Evolutionary conservation across 768 basidiomycete species (phyloP), one percentile per base, ranked within the genome.

Genomic region (Kwoniella sp.): DNA sequence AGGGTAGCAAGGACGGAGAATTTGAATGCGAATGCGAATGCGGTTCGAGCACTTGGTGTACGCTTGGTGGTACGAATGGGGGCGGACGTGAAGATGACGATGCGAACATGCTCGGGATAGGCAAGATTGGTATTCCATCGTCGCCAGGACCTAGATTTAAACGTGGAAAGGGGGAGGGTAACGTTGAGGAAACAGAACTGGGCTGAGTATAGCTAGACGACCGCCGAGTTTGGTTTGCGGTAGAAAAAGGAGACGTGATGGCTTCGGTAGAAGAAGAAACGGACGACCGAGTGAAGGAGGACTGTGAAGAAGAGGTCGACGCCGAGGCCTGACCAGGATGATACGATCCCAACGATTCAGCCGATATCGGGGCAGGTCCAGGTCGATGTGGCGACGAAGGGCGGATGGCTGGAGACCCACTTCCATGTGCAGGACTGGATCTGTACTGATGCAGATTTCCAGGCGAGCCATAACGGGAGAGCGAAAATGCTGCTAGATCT

Each of bases 101-200:
- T 5, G 37, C 29, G 24, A 40, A 64, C 53, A 64, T 57, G 55
- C 44, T 51, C 7, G 62, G 62, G n/a, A 64, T 27, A 12, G 66
- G 66, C 26, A 67, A 36, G 26, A 63, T 55, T 12, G 66, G 66
- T 26, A 64, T 60, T 8, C 63, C 63, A 33, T 68, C 67, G 37
- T 68, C 67, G 22, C 67, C 67, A 25, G 58, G 47, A 8, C 67
- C 58, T 10, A 60, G 33, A 9, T 37, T 58, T 49, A 52, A 12
- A 4, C 52, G 46, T 22, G 50, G 53, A 25, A 49, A 60, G 12
- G 49, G 52, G 22, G 58, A 55, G 44, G 62, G 50, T 48, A 50
- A 21, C 4, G 48, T 36, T 8, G 62, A 64, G 10, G 67, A 56
- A 22, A 44, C n/a, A 22, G 63, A 55, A 10, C 57, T 37, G 7